phyloP scores from a whole-genome alignment of 1,284 basidiomycete genomes.

The Tilletia indica region DNA sequence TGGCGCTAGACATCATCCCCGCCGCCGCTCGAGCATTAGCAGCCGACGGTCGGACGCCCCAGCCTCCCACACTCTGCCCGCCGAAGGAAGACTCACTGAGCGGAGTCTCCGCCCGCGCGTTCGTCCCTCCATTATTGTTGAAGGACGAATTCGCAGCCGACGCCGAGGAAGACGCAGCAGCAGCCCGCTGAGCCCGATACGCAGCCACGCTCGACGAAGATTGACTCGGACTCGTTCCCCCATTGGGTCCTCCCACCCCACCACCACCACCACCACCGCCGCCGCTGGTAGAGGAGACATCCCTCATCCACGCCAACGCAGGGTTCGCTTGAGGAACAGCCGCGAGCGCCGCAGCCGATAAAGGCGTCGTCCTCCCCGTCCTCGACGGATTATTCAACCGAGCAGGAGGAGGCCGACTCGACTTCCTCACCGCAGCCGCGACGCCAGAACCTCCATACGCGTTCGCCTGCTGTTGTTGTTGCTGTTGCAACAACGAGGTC shows the following conservation, averaged over 20 bases:
- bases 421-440: slow-evolving; percentile 24
- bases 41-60: slow-evolving; percentile 20
- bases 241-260: slow-evolving; percentile 8
- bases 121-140: background rate
- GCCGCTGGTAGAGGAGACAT: background rate
- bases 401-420: slow-evolving; percentile 43
- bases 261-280: slow-evolving; percentile 17
- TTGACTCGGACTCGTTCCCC: slow-evolving; percentile 17
- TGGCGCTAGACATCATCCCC: slow-evolving; percentile 28
- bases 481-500: slow-evolving; percentile 1
- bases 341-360: slow-evolving; percentile 46
- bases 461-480: no score
- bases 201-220: slow-evolving; percentile 39
- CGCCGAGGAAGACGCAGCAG: no score
- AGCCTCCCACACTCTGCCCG: slow-evolving; percentile 6
- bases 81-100: slow-evolving; percentile 2
- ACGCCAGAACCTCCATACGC: background rate
- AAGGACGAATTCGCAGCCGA: background rate
- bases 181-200: slow-evolving; percentile 27
- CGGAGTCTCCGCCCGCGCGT: slow-evolving; percentile 1
- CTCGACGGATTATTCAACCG: slow-evolving; percentile 25
- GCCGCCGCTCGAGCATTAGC: slow-evolving; percentile 21
- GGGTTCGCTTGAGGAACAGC: slow-evolving; percentile 39
- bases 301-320: slow-evolving; percentile 11
- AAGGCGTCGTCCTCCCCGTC: slow-evolving; percentile 40